These are phyloP conservation scores for Aspergillus caelatus DNA, from an alignment of 2,329 filamentous ascomycete genomes.

Conservation along the genomic window DNA sequence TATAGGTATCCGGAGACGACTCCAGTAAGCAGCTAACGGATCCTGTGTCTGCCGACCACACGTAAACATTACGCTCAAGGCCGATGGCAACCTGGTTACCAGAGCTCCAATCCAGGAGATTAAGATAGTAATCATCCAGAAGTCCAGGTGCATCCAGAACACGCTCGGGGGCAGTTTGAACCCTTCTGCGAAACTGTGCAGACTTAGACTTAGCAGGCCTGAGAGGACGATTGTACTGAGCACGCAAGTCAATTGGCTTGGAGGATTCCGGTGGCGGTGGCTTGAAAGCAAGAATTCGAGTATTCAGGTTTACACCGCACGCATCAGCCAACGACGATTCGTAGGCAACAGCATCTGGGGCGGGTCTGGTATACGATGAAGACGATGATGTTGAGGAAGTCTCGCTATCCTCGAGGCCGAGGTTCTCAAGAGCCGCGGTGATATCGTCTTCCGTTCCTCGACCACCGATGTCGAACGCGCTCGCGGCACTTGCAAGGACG, in stretches of 20 bases:
- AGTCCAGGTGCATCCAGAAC: conserved; percentile 95
- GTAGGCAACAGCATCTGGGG: conserved; percentile 86
- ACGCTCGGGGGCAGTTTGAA: conserved; percentile 92
- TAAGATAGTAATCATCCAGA: conserved; percentile 98
- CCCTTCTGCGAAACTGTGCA: conserved; percentile 86
- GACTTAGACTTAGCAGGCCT: conserved; percentile 73
- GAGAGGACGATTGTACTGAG: conserved; percentile 96
- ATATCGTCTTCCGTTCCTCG: conserved; percentile 71
- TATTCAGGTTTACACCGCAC: conserved; percentile 90
- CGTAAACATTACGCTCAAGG: conserved; percentile 93
- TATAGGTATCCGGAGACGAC: conserved; percentile 85
- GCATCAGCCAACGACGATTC: conserved; percentile 88
- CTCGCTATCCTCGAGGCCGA: conserved; percentile 76
- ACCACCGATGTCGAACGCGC: conserved; percentile 65
- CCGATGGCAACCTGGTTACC: conserved; percentile 98
- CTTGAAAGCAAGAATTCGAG: conserved; percentile 97
- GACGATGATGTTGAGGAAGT: conserved; percentile 57
- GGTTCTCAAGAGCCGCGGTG: conserved; percentile 74
- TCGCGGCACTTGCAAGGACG: conserved; percentile 74
- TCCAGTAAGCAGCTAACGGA: conserved; percentile 87
- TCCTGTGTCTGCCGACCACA: conserved; percentile 96
- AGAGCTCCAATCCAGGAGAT: conserved; percentile 97
- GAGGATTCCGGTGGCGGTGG: conserved; percentile 96
- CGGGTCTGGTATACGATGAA: conserved; percentile 72
- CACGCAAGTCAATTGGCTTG: conserved; percentile 94